Evolutionary conservation across 2,329 filamentous ascomycete species (phyloP), one percentile per base, ranked within the genome.

Genomic region (Paraconiothyrium brasiliense): DNA sequence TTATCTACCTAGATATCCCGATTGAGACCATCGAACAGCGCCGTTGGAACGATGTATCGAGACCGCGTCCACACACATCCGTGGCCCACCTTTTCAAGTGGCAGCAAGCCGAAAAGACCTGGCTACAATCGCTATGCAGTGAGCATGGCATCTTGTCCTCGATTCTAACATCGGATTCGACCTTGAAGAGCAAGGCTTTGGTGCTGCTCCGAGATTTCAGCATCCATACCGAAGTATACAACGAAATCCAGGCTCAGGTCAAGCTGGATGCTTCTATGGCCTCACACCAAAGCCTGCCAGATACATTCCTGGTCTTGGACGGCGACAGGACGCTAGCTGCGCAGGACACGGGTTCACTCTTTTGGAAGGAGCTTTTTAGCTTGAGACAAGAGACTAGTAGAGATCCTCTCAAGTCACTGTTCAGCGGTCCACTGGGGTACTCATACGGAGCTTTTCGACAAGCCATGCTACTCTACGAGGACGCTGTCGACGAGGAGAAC

Each of bases 291-390:
- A 20, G 57, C 7, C 44, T 65, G 1, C 54, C 81, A 9, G 67
- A 84, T 48, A 86, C 79, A 0, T 73, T 86, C 49, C 54, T 90
- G 16, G 82, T 89, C 0, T 50, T 90, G 2, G 88, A 90, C 62
- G 87, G 76, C 0, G 87, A 90, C 70, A 84, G 76, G 63, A 90
- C 87, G 0, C 71, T 91, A 57, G 73, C 81, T 5, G 59, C 81
- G 0, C 64, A 81, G 13, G 87, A 90, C 62, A 84, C 83, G 4
- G 83, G 84, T 0, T 57, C 41, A 0, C 43, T 86, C 57, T 88
- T 88, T 71, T 89, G 84, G 85, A 35, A 63, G 78, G 20, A 68
- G 41, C 7, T 37, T 68, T 14, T 54, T 59, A 16, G 50, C 49
- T 14, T 43, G 34, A 14, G 20, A 22, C 22, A 9, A 46, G 16